These are phyloP conservation scores for Cyberlindnera saturnus DNA, from an alignment of 805 yeast genomes.

Conservation along the genomic window DNA sequence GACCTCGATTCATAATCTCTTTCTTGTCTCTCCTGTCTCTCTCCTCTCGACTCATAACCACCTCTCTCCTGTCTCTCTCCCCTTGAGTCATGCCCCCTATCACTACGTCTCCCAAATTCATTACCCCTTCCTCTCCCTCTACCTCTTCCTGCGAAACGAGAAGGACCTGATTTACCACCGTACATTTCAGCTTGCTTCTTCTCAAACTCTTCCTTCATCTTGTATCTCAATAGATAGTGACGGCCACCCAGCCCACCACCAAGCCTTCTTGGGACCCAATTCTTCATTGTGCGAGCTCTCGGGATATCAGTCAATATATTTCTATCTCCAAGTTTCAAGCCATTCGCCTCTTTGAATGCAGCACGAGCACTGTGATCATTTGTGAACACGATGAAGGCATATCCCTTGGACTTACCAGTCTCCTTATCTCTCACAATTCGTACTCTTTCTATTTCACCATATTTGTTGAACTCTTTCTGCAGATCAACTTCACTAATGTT, in stretches of 20 bases:
- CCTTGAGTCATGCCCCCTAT: conserved; percentile 4
- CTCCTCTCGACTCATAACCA: background rate
- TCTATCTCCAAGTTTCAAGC: conserved; percentile 44
- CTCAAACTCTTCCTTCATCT: conserved; percentile 8
- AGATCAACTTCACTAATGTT: conserved; percentile 61
- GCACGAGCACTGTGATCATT: conserved; percentile 51
- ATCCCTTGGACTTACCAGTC: conserved; percentile 61
- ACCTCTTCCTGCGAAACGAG: conserved; percentile 4
- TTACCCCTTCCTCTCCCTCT: conserved; percentile 9
- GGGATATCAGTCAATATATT: conserved; percentile 65
- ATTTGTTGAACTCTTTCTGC: conserved; percentile 51
- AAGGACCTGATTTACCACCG: background rate
- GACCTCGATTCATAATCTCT: background rate
- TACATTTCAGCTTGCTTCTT: conserved; percentile 2
- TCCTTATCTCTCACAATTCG: conserved; percentile 52
- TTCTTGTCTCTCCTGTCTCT: background rate
- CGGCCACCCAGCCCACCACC: conserved; percentile 96
- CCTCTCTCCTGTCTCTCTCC: conserved; percentile 1
- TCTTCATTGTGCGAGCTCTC: conserved; percentile 56
- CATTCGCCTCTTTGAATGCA: conserved; percentile 58
- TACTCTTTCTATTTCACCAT: conserved; percentile 62
- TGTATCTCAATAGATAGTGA: conserved; percentile 41
- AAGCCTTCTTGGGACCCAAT: conserved; percentile 67
- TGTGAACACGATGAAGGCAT: conserved; percentile 74
- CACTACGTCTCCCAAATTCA: conserved; percentile 9